These are phyloP conservation scores for Ophiorrhiza pumila DNA, from an alignment of 257 asterid species.

Conservation along the genomic window DNA sequence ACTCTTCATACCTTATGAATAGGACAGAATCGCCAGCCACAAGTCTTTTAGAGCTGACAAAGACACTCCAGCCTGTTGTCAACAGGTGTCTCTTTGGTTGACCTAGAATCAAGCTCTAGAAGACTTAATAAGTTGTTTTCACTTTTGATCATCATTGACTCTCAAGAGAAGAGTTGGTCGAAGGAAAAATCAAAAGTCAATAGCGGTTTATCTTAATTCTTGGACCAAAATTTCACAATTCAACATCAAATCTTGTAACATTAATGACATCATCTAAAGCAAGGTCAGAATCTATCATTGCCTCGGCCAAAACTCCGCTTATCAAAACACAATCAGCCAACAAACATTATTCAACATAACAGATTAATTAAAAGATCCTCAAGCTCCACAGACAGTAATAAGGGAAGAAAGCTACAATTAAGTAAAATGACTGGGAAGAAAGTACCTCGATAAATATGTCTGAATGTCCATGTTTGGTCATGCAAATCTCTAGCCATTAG, in stretches of 20 bases:
- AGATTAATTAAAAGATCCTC: not conserved
- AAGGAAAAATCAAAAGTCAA: not conserved
- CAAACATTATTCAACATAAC: no score
- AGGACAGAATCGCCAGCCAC: conserved; percentile 92
- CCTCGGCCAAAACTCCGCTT: not conserved
- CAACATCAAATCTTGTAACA: not conserved
- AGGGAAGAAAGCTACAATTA: not conserved
- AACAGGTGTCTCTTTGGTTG: conserved; percentile 93
- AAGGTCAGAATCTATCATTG: not conserved
- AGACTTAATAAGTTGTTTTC: conserved; percentile 10
- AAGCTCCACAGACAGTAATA: not conserved
- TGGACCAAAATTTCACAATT: not conserved
- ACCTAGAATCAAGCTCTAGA: conserved; percentile 44
- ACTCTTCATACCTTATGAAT: conserved; percentile 62
- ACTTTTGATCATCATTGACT: conserved; percentile 1
- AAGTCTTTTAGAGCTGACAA: conserved; percentile 88
- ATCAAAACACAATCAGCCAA: not conserved
- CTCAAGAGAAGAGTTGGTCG: not conserved
- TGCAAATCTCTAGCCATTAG: conserved; percentile 85
- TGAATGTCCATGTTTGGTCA: conserved; percentile 92
- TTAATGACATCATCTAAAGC: not conserved
- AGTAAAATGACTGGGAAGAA: not conserved
- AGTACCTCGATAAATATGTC: conserved; percentile 93
- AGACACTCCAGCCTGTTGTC: conserved; percentile 98
- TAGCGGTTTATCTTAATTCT: not conserved